A percentile compares a stretch with the other conserved stretches of the same genome.
phyloP scores from a whole-genome alignment of 495 filamentous ascomycete species.

The Neurospora sp. region DNA sequence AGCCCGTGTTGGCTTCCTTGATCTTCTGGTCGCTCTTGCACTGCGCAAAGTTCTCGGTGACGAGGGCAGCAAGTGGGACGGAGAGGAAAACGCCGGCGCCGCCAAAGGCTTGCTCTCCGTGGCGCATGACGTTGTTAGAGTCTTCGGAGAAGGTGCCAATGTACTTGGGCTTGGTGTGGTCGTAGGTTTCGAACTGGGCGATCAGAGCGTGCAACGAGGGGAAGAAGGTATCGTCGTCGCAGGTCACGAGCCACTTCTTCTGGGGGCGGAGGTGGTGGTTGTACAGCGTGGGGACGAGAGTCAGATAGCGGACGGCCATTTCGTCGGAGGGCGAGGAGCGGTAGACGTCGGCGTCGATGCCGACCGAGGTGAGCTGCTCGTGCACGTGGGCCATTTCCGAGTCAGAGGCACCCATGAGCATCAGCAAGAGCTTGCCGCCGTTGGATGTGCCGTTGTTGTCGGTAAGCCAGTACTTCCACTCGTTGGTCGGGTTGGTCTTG shows the following conservation, averaged over 20 bases:
- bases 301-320: constrained; percentile 48
- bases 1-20: constrained; percentile 41
- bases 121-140: constrained; percentile 55
- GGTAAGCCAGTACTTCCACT: constrained; percentile 41
- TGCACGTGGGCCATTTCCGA: constrained; percentile 32
- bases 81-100: constrained; percentile 66
- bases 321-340: constrained; percentile 49
- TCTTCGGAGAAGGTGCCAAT: constrained; percentile 63
- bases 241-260: constrained; percentile 57
- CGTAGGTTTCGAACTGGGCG: constrained; percentile 38
- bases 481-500: constrained; percentile 33
- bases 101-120: constrained; percentile 62
- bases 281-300: constrained; percentile 44
- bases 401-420: constrained; percentile 33
- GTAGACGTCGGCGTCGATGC: constrained; percentile 55
- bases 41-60: constrained; percentile 48
- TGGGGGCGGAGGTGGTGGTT: constrained; percentile 38
- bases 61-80: constrained; percentile 46
- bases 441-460: constrained; percentile 40
- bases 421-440: constrained; percentile 36
- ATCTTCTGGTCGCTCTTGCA: constrained; percentile 44
- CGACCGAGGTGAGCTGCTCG: constrained; percentile 33
- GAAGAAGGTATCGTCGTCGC: constrained; percentile 71
- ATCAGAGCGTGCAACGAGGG: constrained; percentile 53
- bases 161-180: constrained; percentile 48